These are phyloP conservation scores for Anacardium occidentale DNA, from an alignment of 345 rosid species.

Conservation along the genomic window DNA sequence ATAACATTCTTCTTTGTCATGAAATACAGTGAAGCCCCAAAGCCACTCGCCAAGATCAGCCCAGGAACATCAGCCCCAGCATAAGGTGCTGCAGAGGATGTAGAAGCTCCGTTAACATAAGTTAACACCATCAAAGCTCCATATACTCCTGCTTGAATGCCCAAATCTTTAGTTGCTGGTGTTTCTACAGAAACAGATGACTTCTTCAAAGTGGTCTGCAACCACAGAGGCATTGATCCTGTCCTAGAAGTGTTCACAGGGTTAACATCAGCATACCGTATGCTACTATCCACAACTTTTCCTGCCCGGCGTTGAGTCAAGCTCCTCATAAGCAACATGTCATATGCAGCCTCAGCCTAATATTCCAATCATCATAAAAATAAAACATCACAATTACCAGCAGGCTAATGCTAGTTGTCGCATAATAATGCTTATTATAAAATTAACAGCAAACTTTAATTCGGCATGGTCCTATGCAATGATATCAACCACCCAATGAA, in stretches of 20 bases:
- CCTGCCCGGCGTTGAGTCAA: slow-evolving; percentile 87
- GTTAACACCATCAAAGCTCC: slow-evolving; percentile 86
- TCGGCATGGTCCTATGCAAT: neutral
- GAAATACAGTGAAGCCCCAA: slow-evolving; percentile 93
- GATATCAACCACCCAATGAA: neutral
- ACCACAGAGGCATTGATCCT: slow-evolving; percentile 71
- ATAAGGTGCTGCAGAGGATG: slow-evolving; percentile 43
- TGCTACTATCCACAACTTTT: slow-evolving; percentile 66
- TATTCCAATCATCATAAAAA: slow-evolving; percentile 13
- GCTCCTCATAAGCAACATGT: slow-evolving; percentile 95
- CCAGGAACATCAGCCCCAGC: slow-evolving; percentile 88
- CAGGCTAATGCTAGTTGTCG: neutral
- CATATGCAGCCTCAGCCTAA: slow-evolving; percentile 95
- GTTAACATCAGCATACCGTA: slow-evolving; percentile 94
- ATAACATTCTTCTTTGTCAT: slow-evolving; percentile 78
- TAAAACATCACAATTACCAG: neutral
- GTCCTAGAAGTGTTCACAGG: slow-evolving; percentile 44
- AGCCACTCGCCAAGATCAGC: slow-evolving; percentile 68
- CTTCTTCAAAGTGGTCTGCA: slow-evolving; percentile 58
- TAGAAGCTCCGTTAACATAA: slow-evolving; percentile 70
- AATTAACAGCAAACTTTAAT: neutral
- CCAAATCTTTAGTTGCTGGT: slow-evolving; percentile 70
- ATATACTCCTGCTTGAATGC: slow-evolving; percentile 86
- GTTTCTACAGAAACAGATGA: slow-evolving; percentile 58
- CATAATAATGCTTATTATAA: slow-evolving; percentile 2